These are phyloP conservation scores for Viridothelium virens DNA, from an alignment of 495 filamentous ascomycete genomes.

Conservation along the genomic window DNA sequence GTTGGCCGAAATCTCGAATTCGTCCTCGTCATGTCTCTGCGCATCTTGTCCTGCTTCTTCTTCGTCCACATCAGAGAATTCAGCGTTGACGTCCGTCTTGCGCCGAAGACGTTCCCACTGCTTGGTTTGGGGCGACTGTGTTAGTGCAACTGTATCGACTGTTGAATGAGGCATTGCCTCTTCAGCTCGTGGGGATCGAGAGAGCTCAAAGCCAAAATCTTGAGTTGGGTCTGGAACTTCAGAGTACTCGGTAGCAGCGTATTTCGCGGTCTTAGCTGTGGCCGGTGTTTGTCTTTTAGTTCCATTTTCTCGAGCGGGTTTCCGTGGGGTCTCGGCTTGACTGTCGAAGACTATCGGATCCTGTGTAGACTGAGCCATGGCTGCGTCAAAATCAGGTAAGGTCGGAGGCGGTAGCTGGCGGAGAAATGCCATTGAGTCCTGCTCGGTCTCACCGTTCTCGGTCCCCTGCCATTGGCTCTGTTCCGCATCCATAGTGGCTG, in stretches of 20 bases:
- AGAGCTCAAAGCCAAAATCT: slow-evolving; percentile 66
- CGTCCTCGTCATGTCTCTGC: not conserved
- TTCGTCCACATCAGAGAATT: slow-evolving; percentile 33
- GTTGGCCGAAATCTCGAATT: slow-evolving; percentile 42
- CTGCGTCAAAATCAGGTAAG: slow-evolving; percentile 32
- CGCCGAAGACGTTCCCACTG: slow-evolving; percentile 54
- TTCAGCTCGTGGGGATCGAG: slow-evolving; percentile 46
- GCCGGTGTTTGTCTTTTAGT: not conserved
- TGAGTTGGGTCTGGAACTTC: slow-evolving; percentile 73
- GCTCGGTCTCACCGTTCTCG: slow-evolving; percentile 27
- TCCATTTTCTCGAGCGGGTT: not conserved
- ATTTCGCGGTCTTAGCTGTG: slow-evolving; percentile 2
- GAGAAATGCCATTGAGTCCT: slow-evolving; percentile 46
- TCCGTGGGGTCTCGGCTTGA: slow-evolving; percentile 7
- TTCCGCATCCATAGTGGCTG: slow-evolving; percentile 69
- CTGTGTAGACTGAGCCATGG: slow-evolving; percentile 8
- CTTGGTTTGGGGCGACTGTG: slow-evolving; percentile 54
- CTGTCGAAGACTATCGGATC: slow-evolving; percentile 12
- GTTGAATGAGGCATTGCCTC: slow-evolving; percentile 56
- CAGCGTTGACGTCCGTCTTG: slow-evolving; percentile 31
- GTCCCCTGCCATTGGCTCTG: slow-evolving; percentile 24
- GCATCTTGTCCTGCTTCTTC: slow-evolving; percentile 29
- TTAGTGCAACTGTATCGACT: slow-evolving; percentile 56
- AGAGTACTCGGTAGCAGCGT: slow-evolving; percentile 49
- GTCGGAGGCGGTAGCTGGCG: slow-evolving; percentile 48